Evolutionary conservation across 257 asterid genomes (phyloP), one percentile per base, ranked within the genome.

Genomic region (Scutellaria galericulata): DNA sequence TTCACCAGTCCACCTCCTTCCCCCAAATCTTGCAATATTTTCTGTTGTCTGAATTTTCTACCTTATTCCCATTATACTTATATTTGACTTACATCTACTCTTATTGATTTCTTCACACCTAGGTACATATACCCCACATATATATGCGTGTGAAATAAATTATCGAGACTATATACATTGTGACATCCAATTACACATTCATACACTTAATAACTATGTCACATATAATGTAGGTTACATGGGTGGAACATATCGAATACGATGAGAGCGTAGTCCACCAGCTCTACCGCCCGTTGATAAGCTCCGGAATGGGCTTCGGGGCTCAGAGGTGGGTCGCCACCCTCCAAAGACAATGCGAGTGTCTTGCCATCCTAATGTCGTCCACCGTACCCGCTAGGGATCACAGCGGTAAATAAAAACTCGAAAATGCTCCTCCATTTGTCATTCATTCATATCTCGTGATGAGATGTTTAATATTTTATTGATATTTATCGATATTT

Each of bases 301-400:
- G 83, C 8, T 79, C 97, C 4, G 96, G 99, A 27, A 87, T 92
- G 95, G 99, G 96, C 13, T 95, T 95, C 58, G 98, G 99, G 1
- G 96, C 97, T 0, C 95, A 86, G 41, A 60, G 97, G 39, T 94
- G 99, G 99, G 78, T 94, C 0, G 92, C 98, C 70, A 87, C 96
- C 59, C 95, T 94, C 68, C 96, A 91, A 80, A 84, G 97, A 7
- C 98, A 91, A 53, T 83, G 92, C 75, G 96, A 92, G 80, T 92
- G 96, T 64, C 96, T 95, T 9, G 96, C 96, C 68, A 89, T 92
- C 47, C 91, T 95, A 75, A 90, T 90, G 96, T 89, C 98, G 0
- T 86, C 98, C 67, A 51, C 78, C 51, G 53, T 68, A 0, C 79
- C 90, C 0, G 20, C 88, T 1, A 48, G 90, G 5, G 96, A 84